Evolutionary conservation across 495 filamentous ascomycete genomes (phyloP), one percentile per base, ranked within the genome.

Genomic region (Hypoxylon subgilvum): DNA sequence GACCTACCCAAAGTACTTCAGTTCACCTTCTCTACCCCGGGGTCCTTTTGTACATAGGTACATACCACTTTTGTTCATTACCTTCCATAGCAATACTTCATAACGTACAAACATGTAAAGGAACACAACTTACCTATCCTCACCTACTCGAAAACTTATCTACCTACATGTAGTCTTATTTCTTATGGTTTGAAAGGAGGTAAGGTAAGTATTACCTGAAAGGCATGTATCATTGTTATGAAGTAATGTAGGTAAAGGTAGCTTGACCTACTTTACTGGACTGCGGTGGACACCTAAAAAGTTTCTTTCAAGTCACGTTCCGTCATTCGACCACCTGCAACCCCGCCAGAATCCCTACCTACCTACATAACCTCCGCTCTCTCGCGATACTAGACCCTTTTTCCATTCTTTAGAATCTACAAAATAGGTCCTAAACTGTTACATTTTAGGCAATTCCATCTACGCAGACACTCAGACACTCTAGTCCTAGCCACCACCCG

Each of bases 281-380:
- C 42, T 52, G 50, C 54, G 50, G 61, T 64, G 61, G 61, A 64
- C 61, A 64, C 61, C 55, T 55, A 55, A 64, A n/a, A 64, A 64
- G 61, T 61, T 60, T 63, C 61, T 59, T 61, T 50, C 47, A 56
- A 51, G 52, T 59, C 45, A 53, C 50, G 52, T 59, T 62, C 54
- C 56, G 61, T 68, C 67, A 68, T 70, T 65, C 67, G 53, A 65
- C 66, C 67, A 66, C 58, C 52, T 57, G 61, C 60, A 68, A 68
- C 65, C 67, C 67, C 67, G 65, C 65, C 57, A 68, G 57, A 61
- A 68, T 68, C 65, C 65, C 67, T 64, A 68, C 65, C 67, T 64
- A 68, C 65, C 67, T 67, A 65, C 61, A 65, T 56, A 57, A 63
- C 59, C 62, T 65, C 62, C 62, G 57, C 62, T 38, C 50, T 65